Evolutionary conservation across 78 protist genomes (phyloP), one percentile per base, ranked within the genome.

Genomic region (Dictyostelium capitatum): DNA sequence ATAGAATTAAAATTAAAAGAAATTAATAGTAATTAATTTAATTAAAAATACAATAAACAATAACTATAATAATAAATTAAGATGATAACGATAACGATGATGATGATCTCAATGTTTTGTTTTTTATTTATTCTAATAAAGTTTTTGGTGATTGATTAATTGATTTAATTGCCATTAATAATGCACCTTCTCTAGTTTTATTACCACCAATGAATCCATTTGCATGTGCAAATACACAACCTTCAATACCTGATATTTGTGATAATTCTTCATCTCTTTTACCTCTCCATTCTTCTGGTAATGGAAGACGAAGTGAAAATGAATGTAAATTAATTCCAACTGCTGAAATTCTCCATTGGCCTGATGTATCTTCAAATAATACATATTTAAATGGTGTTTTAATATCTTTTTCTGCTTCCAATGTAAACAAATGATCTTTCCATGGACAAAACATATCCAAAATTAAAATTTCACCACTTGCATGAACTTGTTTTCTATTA

Each of bases 151-250:
- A 57, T 57, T 57, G 67, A 57, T 57, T 57, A 56, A 96, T 43
- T 11, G 97, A 91, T 72, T 65, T 73, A 30, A 69, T 32, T 47
- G 98, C 98, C 96, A 96, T 89, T 32, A 15, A n/a, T 48, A 95
- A 25, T 23, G 95, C 97, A 46, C 96, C 98, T 28, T 96, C 98
- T 62, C 64, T 69, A 15, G 98, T 95, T 41, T 62, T 82, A 64
- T 96, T 82, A 17, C 99, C 99, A 14, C 99, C 98, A 80, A 98
- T 98, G 89, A 98, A 98, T 25, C 99, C 99, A 30, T 51, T 46
- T 54, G 95, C 95, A 74, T 81, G 95, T 47, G 65, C 72, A 8
- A 90, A 90, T 12, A 90, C 74, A 67, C 95, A 74, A 57, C 80
- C 80, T 4, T 90, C 95, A 51, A 90, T 90, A 59, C 95, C 95